Evolutionary conservation across 805 yeast genomes (phyloP).

Genomic region (Candida corydali): DNA sequence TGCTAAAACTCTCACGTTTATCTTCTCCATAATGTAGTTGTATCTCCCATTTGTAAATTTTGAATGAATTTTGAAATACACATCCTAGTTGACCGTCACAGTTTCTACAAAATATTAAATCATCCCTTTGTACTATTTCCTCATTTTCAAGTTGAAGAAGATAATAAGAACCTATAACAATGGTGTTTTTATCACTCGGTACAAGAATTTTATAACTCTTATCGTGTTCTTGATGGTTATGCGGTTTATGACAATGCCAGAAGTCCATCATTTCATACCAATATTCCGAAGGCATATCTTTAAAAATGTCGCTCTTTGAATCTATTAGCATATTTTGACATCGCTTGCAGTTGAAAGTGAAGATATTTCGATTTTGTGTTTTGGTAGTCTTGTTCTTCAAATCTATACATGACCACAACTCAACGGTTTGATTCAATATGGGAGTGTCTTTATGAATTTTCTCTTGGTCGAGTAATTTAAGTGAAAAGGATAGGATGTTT

Average conservation of each 20-base stretch:
- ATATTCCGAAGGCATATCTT: conserved; percentile 82
- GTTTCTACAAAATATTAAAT: conserved; percentile 23
- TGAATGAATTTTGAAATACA: conserved; percentile 15
- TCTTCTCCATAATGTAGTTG: conserved; percentile 19
- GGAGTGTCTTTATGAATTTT: not conserved
- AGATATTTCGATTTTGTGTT: conserved; percentile 16
- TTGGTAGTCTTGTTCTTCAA: conserved; percentile 30
- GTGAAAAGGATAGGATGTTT: conserved; percentile 2
- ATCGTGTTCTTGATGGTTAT: conserved; percentile 17
- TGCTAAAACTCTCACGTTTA: conserved; percentile 24
- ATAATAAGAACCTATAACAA: conserved; percentile 58
- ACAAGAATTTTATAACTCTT: conserved; percentile 35
- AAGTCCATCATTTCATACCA: conserved; percentile 97
- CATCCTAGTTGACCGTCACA: conserved; percentile 43
- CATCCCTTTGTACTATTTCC: conserved; percentile 6
- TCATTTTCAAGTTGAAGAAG: conserved; percentile 31
- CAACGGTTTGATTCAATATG: conserved; percentile 6
- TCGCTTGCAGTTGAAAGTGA: conserved; percentile 24
- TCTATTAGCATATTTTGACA: conserved; percentile 29
- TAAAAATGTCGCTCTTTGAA: conserved; percentile 30
- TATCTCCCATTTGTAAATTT: conserved; percentile 57
- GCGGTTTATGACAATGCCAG: conserved; percentile 95
- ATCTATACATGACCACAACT: conserved; percentile 44
- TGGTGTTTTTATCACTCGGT: conserved; percentile 34
- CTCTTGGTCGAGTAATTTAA: not conserved